A percentile compares a stretch with the other conserved stretches of the same genome.
Conservation (phyloP, 2,329 filamentous ascomycete species). For the Trichoderma atroviride region DNA sequence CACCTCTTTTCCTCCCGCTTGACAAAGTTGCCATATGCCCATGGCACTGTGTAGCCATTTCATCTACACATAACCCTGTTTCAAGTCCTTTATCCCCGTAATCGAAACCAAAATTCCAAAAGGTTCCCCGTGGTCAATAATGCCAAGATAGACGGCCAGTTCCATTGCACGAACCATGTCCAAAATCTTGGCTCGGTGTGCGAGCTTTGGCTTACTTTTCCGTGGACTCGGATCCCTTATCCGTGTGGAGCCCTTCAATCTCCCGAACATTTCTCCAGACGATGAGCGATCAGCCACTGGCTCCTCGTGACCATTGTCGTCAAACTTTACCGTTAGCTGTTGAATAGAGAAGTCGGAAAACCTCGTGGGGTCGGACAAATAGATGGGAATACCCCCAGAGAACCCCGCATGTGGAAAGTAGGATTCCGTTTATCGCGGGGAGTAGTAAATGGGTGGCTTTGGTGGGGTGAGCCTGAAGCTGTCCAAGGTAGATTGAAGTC, state of each 20-base stretch:
- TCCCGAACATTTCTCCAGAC: constrained; percentile 23
- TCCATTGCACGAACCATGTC: not conserved
- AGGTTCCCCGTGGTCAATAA: not conserved
- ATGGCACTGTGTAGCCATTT: not conserved
- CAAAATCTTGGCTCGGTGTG: not conserved
- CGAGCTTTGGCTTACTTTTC: constrained; percentile 5
- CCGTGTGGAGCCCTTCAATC: constrained; percentile 10
- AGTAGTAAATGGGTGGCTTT: constrained; percentile 1
- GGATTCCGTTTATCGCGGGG: not conserved
- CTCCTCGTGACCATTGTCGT: constrained; percentile 1
- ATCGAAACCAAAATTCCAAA: not conserved
- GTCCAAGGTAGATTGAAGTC: not conserved
- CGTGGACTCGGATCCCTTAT: constrained; percentile 11
- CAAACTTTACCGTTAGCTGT: not conserved
- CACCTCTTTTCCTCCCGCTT: not conserved
- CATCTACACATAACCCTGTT: not conserved
- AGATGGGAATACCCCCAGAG: not conserved
- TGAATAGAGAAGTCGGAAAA: constrained; percentile 5
- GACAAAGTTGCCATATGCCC: not conserved
- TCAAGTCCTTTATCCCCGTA: not conserved
- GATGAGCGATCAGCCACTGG: constrained; percentile 6
- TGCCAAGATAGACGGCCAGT: not conserved
- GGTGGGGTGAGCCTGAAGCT: constrained; percentile 5
- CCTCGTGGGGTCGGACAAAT: not conserved
- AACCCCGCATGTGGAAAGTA: constrained; percentile 15